phyloP scores from a whole-genome alignment of 2,329 filamentous ascomycete genomes.

The Diaporthe vexans region DNA sequence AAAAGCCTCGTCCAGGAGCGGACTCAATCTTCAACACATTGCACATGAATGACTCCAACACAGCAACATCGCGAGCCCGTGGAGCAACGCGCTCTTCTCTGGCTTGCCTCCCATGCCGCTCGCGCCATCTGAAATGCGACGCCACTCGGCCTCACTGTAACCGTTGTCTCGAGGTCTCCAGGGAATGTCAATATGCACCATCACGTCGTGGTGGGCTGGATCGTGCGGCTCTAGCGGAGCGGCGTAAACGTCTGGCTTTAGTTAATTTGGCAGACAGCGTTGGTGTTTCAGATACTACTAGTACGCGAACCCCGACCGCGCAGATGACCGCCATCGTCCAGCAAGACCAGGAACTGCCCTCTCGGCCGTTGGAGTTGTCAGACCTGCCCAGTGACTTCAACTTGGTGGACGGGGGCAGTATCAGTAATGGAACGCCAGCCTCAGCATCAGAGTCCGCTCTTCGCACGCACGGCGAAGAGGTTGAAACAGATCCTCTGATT shows the following conservation, averaged over 20 bases:
- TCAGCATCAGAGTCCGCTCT: too few species aligned
- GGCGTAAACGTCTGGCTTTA: background rate
- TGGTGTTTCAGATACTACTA: background rate
- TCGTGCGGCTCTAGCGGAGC: conserved; percentile 19
- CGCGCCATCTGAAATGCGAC: conserved; percentile 21
- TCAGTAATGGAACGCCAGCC: background rate
- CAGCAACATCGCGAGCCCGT: background rate
- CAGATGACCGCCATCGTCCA: background rate
- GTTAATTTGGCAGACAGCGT: background rate
- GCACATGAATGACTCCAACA: background rate
- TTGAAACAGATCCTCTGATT: conserved; percentile 4
- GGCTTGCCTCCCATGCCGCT: conserved; percentile 14
- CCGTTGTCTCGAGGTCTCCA: conserved; percentile 9
- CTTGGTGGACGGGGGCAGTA: too few species aligned
- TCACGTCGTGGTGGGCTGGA: conserved; percentile 19
- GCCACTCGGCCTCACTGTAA: conserved; percentile 5
- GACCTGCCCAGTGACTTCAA: background rate
- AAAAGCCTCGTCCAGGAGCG: background rate
- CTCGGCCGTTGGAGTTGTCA: background rate
- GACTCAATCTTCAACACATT: background rate
- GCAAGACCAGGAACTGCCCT: background rate
- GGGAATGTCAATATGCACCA: conserved; percentile 6
- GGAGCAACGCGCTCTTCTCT: conserved; percentile 6
- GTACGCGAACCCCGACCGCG: too few species aligned
- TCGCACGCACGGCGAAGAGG: background rate